These are phyloP conservation scores for Suillus ampliporus DNA, from an alignment of 768 basidiomycete species.

Conservation along the genomic window DNA sequence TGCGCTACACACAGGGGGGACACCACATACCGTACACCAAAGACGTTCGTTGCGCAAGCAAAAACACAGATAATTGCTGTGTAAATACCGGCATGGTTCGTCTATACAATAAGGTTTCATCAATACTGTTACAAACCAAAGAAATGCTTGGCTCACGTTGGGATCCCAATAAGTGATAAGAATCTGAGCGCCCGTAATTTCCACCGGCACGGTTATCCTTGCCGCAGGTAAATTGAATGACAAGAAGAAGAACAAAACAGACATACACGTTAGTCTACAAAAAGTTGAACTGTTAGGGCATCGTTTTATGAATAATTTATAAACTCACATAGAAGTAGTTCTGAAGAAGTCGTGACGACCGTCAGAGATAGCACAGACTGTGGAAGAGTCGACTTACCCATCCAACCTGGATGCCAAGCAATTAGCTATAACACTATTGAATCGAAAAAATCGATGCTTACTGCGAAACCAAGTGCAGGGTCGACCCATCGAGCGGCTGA, in stretches of 20 bases:
- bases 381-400: slow-evolving; percentile 43
- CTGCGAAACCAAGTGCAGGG: slow-evolving; percentile 61
- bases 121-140: neutral
- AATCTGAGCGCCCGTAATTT: slow-evolving; percentile 74
- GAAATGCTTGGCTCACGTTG: slow-evolving; percentile 44
- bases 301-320: slow-evolving; percentile 40
- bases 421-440: neutral
- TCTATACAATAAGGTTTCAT: slow-evolving; percentile 33
- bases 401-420: slow-evolving; percentile 22
- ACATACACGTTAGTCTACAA: slow-evolving; percentile 17
- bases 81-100: slow-evolving; percentile 57
- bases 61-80: slow-evolving; percentile 61
- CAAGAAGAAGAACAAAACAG: neutral
- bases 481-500: slow-evolving; percentile 62
- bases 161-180: slow-evolving; percentile 76
- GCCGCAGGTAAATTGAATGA: neutral
- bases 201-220: slow-evolving; percentile 72
- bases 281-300: neutral
- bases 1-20: neutral
- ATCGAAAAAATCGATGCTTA: slow-evolving; percentile 38
- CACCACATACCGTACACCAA: slow-evolving; percentile 61
- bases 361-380: neutral
- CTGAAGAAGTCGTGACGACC: slow-evolving; percentile 21
- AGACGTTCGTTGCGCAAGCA: slow-evolving; percentile 68
- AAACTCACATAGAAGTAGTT: slow-evolving; percentile 61